Conservation (phyloP, 2,329 filamentous ascomycete genomes). For the Penicillium sp. region DNA sequence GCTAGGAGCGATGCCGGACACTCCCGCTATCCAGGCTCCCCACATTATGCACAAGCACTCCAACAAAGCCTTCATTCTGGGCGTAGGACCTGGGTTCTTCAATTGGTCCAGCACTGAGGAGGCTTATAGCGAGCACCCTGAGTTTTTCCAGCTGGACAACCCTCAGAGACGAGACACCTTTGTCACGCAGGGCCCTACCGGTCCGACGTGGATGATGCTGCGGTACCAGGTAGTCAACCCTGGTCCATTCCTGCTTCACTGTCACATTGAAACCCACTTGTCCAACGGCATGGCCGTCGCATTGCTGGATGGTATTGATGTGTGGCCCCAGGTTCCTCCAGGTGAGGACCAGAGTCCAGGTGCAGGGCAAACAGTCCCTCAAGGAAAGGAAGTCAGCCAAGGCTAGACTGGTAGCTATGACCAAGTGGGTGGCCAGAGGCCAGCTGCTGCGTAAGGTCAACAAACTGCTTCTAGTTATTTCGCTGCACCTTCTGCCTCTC, state of each 20-base stretch:
- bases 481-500: background rate
- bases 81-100: conserved; percentile 40
- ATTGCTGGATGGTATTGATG: conserved; percentile 52
- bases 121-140: conserved; percentile 40
- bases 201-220: conserved; percentile 45
- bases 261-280: conserved; percentile 53
- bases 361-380: too few species aligned
- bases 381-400: background rate
- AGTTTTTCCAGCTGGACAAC: conserved; percentile 49
- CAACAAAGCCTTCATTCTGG: conserved; percentile 49
- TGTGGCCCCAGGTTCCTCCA: conserved; percentile 42
- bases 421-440: background rate
- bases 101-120: conserved; percentile 45
- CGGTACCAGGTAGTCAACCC: conserved; percentile 51
- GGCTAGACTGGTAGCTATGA: background rate
- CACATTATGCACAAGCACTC: conserved; percentile 54
- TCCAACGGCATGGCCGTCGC: conserved; percentile 52
- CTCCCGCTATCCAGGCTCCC: conserved; percentile 32
- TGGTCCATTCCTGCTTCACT: conserved; percentile 53
- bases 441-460: background rate
- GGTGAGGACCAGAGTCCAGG: conserved; percentile 20
- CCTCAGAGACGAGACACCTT: conserved; percentile 48
- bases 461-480: background rate
- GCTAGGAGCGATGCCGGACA: conserved; percentile 25
- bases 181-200: conserved; percentile 30